Evolutionary conservation across 306 rosid species (phyloP).

Genomic region (Psophocarpus tetragonolobus): DNA sequence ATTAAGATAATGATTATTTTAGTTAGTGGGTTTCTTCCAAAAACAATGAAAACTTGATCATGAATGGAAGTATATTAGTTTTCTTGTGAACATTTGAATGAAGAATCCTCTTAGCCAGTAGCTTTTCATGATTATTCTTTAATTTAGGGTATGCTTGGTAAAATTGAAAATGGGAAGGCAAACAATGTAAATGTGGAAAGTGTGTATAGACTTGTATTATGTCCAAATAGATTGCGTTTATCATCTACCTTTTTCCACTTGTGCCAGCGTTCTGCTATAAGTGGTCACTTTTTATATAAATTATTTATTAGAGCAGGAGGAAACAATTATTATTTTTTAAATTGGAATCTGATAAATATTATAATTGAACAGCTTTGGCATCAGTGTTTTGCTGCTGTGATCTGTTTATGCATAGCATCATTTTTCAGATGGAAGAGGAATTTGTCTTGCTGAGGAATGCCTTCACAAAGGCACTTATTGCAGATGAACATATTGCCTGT

Average conservation of each 20-base stretch:
- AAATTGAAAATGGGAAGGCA: constrained; percentile 3
- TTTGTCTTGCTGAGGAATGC: constrained; percentile 63
- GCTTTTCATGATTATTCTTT: not conserved
- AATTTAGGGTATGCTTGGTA: constrained; percentile 21
- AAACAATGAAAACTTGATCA: not conserved
- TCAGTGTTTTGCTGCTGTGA: constrained; percentile 3
- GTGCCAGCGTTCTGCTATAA: not conserved
- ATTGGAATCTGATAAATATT: constrained; percentile 13
- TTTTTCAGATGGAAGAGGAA: constrained; percentile 83
- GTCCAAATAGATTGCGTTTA: not conserved
- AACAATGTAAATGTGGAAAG: not conserved
- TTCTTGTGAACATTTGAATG: constrained; percentile 7
- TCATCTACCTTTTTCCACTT: not conserved
- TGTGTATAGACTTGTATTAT: constrained; percentile 17
- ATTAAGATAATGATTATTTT: constrained; percentile 4
- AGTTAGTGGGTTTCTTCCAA: constrained; percentile 4
- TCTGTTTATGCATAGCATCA: constrained; percentile 13
- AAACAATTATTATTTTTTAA: constrained; percentile 9
- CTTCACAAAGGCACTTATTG: constrained; percentile 46
- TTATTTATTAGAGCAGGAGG: constrained; percentile 8
- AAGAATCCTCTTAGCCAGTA: not conserved
- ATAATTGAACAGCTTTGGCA: constrained; percentile 26
- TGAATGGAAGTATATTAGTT: not conserved
- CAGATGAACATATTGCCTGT: constrained; percentile 66
- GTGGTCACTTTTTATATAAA: not conserved